phyloP scores from a whole-genome alignment of 768 basidiomycete genomes.

The Russula earlei region DNA sequence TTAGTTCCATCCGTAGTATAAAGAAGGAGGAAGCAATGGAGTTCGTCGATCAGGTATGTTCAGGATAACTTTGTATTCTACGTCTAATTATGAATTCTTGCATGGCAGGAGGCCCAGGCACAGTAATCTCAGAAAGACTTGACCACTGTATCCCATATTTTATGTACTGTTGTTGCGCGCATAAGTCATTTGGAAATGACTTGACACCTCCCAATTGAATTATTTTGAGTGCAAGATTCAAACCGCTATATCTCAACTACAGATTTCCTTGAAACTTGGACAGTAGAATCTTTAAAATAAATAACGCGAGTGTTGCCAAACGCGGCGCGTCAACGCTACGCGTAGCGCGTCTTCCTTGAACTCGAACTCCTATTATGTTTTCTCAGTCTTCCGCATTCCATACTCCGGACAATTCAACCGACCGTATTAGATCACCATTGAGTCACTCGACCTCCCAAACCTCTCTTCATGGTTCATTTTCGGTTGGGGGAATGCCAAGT shows the following conservation, averaged over 20 bases:
- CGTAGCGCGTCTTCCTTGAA: neutral
- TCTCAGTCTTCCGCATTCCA: slow-evolving; percentile 14
- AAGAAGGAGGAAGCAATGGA: slow-evolving; percentile 86
- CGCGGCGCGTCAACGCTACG: neutral
- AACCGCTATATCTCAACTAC: too few species aligned
- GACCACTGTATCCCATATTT: too few species aligned
- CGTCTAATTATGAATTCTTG: neutral
- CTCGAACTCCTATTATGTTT: slow-evolving; percentile 2
- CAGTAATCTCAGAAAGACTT: slow-evolving; percentile 30
- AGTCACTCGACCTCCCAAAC: slow-evolving; percentile 22
- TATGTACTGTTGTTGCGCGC: too few species aligned
- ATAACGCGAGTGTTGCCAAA: neutral
- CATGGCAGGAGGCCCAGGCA: slow-evolving; percentile 39
- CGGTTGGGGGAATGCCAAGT: slow-evolving; percentile 52
- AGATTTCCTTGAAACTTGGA: too few species aligned
- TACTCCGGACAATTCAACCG: slow-evolving; percentile 2
- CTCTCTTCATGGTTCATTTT: slow-evolving; percentile 32
- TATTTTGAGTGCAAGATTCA: too few species aligned
- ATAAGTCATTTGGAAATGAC: too few species aligned
- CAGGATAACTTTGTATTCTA: neutral
- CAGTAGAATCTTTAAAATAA: too few species aligned
- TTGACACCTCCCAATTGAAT: too few species aligned
- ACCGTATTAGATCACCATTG: slow-evolving; percentile 4
- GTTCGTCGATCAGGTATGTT: slow-evolving; percentile 79
- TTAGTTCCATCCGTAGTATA: slow-evolving; percentile 82